Conservation (phyloP, 2,329 filamentous ascomycete genomes). For the Aspergillus unguis region DNA sequence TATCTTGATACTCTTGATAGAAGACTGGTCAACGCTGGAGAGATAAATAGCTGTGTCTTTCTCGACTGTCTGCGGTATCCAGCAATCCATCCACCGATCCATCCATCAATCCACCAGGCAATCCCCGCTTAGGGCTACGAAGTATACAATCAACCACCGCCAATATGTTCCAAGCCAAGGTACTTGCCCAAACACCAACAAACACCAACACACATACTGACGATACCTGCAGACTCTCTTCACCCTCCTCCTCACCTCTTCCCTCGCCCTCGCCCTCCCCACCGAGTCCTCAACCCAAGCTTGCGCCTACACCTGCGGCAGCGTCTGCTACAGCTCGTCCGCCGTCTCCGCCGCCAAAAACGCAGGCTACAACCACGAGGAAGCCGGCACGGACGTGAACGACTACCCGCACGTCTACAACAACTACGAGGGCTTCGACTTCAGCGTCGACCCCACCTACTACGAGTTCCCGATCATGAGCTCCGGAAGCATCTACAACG, state of each 20-base stretch:
- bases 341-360: slow-evolving; percentile 51
- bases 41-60: background rate
- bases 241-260: slow-evolving; percentile 21
- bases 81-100: slow-evolving; percentile 12
- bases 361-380: slow-evolving; percentile 52
- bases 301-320: slow-evolving; percentile 54
- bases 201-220: background rate
- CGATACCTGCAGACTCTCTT: slow-evolving; percentile 2
- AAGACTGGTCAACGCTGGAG: background rate
- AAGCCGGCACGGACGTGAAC: slow-evolving; percentile 35
- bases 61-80: too few relatives aligned
- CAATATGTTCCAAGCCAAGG: slow-evolving; percentile 25
- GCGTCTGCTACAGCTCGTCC: slow-evolving; percentile 49
- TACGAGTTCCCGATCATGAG: slow-evolving; percentile 61
- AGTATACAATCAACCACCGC: slow-evolving; percentile 44
- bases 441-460: slow-evolving; percentile 56
- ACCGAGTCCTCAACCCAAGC: slow-evolving; percentile 35
- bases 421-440: slow-evolving; percentile 62
- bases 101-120: background rate
- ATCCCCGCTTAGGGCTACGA: slow-evolving; percentile 24
- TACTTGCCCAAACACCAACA: background rate
- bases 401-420: slow-evolving; percentile 60
- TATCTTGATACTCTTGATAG: background rate
- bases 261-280: slow-evolving; percentile 25
- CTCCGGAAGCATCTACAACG: slow-evolving; percentile 50